Percentiles rank a stretch among this genome's conserved stretches.
Conservation (phyloP, 1,284 basidiomycete species). For the Termitomyces sp. region DNA sequence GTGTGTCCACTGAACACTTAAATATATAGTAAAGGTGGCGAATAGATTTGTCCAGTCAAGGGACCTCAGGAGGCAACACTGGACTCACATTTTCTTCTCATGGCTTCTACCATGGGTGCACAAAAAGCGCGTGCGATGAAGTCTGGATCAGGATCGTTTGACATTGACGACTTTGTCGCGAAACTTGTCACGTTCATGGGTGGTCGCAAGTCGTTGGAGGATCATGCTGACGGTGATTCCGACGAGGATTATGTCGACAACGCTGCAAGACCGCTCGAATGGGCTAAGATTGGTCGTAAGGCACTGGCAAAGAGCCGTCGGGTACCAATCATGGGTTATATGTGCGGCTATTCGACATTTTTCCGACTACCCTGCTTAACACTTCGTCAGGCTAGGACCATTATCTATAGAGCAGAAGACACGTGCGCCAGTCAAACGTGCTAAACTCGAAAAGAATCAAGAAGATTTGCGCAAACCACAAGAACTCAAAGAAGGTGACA, state of each 20-base stretch:
- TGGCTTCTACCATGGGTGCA: constrained; percentile 65
- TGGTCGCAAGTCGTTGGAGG: constrained; percentile 46
- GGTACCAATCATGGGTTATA: constrained; percentile 72
- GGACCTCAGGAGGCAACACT: constrained; percentile 77
- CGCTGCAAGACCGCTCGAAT: constrained; percentile 47
- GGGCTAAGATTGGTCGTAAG: constrained; percentile 71
- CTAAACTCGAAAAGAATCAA: constrained; percentile 70
- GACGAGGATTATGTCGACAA: constrained; percentile 44
- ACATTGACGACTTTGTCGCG: constrained; percentile 77
- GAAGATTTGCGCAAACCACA: constrained; percentile 65
- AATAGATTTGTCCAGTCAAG: constrained; percentile 46
- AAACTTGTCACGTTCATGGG: constrained; percentile 72
- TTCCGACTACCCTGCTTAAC: not conserved
- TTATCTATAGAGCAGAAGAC: constrained; percentile 75
- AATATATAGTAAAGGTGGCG: not conserved
- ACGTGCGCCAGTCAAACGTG: constrained; percentile 51
- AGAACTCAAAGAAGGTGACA: constrained; percentile 73
- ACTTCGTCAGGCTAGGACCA: constrained; percentile 62
- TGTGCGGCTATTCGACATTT: constrained; percentile 39
- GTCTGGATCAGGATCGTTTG: constrained; percentile 76
- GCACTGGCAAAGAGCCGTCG: constrained; percentile 71
- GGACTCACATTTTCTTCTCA: constrained; percentile 69
- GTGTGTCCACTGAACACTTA: constrained; percentile 28
- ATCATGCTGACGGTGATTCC: constrained; percentile 39
- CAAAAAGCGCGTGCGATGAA: constrained; percentile 84